These are phyloP conservation scores for Sugiyamaella neomexicana DNA, from an alignment of 1,139 yeast species.

Conservation along the genomic window DNA sequence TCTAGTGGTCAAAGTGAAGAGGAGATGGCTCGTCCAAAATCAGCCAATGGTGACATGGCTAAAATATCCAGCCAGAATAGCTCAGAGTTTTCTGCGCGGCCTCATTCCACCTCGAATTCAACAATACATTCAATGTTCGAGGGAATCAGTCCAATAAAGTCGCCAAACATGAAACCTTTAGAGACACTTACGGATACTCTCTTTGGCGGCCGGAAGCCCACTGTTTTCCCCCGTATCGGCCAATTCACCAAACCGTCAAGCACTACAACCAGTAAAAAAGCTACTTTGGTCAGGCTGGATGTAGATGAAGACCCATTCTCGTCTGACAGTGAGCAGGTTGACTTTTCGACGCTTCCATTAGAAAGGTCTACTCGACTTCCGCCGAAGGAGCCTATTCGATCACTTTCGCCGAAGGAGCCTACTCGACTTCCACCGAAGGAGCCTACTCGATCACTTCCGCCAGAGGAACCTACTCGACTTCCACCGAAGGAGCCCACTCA, in stretches of 20 bases:
- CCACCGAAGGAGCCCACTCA: too few relatives aligned
- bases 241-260: constrained; percentile 2
- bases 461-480: too few relatives aligned
- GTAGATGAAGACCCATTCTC: constrained; percentile 15
- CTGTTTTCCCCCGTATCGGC: neutral
- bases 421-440: too few relatives aligned
- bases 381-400: too few relatives aligned
- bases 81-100: neutral
- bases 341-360: constrained; percentile 7
- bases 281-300: neutral
- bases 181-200: neutral
- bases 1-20: too few relatives aligned
- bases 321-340: constrained; percentile 12
- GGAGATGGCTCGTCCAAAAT: neutral
- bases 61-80: neutral
- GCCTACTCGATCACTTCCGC: too few relatives aligned
- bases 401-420: too few relatives aligned
- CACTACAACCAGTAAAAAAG: neutral
- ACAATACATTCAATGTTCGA: constrained; percentile 12
- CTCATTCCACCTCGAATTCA: constrained; percentile 1
- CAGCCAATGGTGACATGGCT: neutral
- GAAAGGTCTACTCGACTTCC: too few relatives aligned
- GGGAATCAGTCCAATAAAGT: constrained; percentile 19
- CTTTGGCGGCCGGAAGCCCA: neutral
- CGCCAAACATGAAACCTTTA: constrained; percentile 9